These are phyloP conservation scores for Hypoxylon trugodes DNA, from an alignment of 495 filamentous ascomycete species.

Conservation along the genomic window DNA sequence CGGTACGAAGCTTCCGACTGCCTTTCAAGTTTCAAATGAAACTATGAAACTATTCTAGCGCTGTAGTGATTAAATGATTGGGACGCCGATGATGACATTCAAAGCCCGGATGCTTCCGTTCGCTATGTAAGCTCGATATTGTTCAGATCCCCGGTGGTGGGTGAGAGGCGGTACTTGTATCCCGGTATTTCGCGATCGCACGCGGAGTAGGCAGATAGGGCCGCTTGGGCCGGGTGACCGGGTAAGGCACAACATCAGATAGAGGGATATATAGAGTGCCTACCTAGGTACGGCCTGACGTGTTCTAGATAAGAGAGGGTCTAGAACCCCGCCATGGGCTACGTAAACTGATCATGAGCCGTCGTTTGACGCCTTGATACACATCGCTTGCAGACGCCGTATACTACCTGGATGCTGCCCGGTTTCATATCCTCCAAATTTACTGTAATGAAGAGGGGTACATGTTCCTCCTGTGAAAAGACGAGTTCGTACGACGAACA, in stretches of 20 bases:
- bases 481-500: background rate
- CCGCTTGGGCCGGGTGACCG: constrained; percentile 23
- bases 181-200: constrained; percentile 4
- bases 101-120: background rate
- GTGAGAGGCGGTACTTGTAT: too few relatives aligned
- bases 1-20: background rate
- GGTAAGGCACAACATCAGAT: constrained; percentile 5
- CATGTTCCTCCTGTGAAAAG: constrained; percentile 2
- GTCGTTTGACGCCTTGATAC: constrained; percentile 7
- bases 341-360: too few relatives aligned
- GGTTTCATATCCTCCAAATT: background rate
- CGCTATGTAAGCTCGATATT: background rate
- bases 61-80: background rate
- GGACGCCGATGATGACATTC: background rate
- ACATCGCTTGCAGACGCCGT: constrained; percentile 17
- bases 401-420: background rate
- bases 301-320: constrained; percentile 25
- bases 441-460: background rate
- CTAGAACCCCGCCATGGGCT: constrained; percentile 27
- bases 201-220: constrained; percentile 24
- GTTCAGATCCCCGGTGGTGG: constrained; percentile 9
- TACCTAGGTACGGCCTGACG: too few relatives aligned
- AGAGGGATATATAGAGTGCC: background rate
- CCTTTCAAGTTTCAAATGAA: constrained; percentile 9
- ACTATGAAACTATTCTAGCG: too few relatives aligned